These are phyloP conservation scores for Plasmodium gaboni DNA, from an alignment of 169 alveolate genomes.

Conservation along the genomic window DNA sequence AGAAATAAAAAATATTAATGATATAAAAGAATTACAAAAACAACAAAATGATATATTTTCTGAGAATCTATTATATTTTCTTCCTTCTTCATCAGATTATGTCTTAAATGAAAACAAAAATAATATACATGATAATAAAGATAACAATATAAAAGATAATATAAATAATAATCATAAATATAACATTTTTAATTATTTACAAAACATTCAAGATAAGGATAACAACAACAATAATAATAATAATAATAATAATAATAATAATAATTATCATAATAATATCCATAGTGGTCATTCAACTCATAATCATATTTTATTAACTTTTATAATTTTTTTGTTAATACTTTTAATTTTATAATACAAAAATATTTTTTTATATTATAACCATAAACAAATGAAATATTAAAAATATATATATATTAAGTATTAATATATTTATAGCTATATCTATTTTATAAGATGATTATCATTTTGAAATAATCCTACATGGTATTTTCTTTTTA, in stretches of 20 bases:
- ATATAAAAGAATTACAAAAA: slow-evolving; percentile 53
- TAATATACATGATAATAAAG: no score
- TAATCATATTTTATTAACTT: not conserved
- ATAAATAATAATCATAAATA: not conserved
- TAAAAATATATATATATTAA: no score
- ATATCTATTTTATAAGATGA: no score
- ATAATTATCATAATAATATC: not conserved
- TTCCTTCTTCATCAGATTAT: slow-evolving; percentile 38
- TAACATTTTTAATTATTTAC: slow-evolving; percentile 34
- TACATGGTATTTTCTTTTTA: no score
- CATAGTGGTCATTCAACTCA: not conserved
- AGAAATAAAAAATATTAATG: slow-evolving; percentile 73
- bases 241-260: not conserved
- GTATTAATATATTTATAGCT: no score
- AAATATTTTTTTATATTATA: no score
- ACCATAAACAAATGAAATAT: no score
- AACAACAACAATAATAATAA: not conserved
- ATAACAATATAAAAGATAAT: no score
- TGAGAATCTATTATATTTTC: slow-evolving; percentile 50
- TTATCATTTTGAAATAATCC: no score
- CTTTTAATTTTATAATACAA: no score
- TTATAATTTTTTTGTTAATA: no score
- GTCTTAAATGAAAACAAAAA: not conserved
- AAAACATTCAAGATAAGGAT: slow-evolving; percentile 9
- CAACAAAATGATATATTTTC: slow-evolving; percentile 65